These are phyloP conservation scores for Physaria fendleri DNA, from an alignment of 345 rosid species.

Conservation along the genomic window DNA sequence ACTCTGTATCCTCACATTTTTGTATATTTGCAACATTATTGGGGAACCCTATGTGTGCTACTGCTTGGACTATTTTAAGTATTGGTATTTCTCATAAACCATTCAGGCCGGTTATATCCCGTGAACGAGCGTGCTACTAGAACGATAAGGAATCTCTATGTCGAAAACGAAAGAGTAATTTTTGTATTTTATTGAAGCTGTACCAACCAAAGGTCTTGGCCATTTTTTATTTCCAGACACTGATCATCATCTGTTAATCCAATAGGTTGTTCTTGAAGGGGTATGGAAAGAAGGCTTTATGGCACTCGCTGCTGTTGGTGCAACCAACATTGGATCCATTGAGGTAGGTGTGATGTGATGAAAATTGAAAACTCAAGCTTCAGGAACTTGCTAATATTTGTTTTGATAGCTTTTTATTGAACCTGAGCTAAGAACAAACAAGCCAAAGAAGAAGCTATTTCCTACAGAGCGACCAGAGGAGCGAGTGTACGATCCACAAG, in stretches of 20 bases:
- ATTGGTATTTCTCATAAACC: not conserved
- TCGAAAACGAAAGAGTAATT: constrained; percentile 94
- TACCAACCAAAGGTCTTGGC: not conserved
- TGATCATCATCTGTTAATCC: constrained; percentile 9
- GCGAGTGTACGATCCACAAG: constrained; percentile 61
- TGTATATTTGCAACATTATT: not conserved
- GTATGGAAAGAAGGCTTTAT: constrained; percentile 77
- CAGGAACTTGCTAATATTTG: not conserved
- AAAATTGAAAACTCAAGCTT: not conserved
- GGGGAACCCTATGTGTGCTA: not conserved
- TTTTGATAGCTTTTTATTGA: constrained; percentile 75
- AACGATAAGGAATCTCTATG: constrained; percentile 81
- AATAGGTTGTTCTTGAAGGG: constrained; percentile 94
- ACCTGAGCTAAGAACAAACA: constrained; percentile 75
- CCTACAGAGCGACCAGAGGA: constrained; percentile 64
- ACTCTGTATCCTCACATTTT: not conserved
- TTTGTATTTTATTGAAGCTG: not conserved
- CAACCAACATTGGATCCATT: constrained; percentile 92
- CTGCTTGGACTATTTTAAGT: not conserved
- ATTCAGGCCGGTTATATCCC: constrained; percentile 66
- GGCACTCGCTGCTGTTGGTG: constrained; percentile 94
- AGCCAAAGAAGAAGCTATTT: constrained; percentile 55
- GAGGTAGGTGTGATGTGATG: constrained; percentile 43
- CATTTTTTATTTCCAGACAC: not conserved
- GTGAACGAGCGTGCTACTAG: constrained; percentile 83